These are phyloP conservation scores for Colletotrichum sp. DNA, from an alignment of 2,329 filamentous ascomycete species.

Conservation along the genomic window DNA sequence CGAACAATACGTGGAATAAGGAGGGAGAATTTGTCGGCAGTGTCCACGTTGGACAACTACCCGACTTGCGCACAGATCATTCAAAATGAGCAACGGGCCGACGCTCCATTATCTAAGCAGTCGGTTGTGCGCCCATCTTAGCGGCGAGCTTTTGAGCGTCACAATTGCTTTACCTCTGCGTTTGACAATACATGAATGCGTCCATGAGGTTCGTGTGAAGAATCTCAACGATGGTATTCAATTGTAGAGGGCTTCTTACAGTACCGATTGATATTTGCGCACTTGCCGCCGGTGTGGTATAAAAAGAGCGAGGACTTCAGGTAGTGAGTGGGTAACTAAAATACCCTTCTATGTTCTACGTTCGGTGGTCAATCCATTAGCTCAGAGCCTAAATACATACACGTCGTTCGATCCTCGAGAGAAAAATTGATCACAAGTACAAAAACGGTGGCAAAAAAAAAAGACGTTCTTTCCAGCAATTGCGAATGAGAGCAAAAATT, in stretches of 20 bases:
- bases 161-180: neutral
- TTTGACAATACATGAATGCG: neutral
- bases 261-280: neutral
- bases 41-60: neutral
- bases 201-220: neutral
- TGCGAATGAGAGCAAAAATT: neutral
- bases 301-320: neutral
- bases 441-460: no score
- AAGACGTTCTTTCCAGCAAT: fast-evolving
- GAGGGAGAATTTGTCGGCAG: neutral
- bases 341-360: no score
- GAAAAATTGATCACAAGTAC: no score
- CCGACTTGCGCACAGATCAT: neutral
- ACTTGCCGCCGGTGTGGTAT: fast-evolving
- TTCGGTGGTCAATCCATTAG: no score
- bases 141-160: neutral
- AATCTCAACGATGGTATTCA: neutral
- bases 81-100: neutral
- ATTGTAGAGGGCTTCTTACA: neutral
- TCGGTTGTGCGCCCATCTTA: neutral
- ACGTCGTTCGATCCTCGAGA: no score
- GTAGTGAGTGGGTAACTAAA: no score
- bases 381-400: no score
- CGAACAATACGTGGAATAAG: neutral
- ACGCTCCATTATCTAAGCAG: neutral